A percentile compares a stretch with the other conserved stretches of the same genome.
Conservation (phyloP, 2,329 filamentous ascomycete genomes). For the Xylariales sp. region DNA sequence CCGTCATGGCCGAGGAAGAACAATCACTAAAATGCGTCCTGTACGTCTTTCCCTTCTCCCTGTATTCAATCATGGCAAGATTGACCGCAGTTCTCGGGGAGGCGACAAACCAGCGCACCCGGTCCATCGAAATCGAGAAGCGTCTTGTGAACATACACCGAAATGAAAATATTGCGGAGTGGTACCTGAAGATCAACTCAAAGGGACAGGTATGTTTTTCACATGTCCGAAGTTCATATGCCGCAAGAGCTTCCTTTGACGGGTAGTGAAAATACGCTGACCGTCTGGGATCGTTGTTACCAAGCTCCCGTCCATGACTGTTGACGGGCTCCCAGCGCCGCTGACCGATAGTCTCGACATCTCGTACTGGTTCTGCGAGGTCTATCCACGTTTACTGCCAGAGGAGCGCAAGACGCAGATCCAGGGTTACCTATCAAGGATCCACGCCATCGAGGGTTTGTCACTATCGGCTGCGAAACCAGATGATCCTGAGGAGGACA, state of each 20-base stretch:
- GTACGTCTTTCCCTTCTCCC: constrained; percentile 7
- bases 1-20: not conserved
- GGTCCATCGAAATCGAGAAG: not conserved
- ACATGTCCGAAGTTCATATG: not conserved
- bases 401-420: not conserved
- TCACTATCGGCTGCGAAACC: constrained; percentile 3
- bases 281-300: too few species aligned
- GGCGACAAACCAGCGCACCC: not conserved
- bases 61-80: constrained; percentile 8
- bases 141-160: constrained; percentile 1
- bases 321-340: not conserved
- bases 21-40: constrained; percentile 1
- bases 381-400: constrained; percentile 3
- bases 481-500: constrained; percentile 1
- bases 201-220: constrained; percentile 5
- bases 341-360: constrained; percentile 7
- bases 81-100: not conserved
- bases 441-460: constrained; percentile 6
- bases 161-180: constrained; percentile 5
- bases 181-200: constrained; percentile 4
- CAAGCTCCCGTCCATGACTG: constrained; percentile 5
- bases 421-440: not conserved
- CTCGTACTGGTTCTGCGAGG: constrained; percentile 6
- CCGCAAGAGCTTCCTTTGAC: not conserved
- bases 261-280: not conserved